Percentiles rank a stretch among this genome's conserved stretches.
Conservation (phyloP, 345 rosid species). For the Diplotaxis tenuifolia region DNA sequence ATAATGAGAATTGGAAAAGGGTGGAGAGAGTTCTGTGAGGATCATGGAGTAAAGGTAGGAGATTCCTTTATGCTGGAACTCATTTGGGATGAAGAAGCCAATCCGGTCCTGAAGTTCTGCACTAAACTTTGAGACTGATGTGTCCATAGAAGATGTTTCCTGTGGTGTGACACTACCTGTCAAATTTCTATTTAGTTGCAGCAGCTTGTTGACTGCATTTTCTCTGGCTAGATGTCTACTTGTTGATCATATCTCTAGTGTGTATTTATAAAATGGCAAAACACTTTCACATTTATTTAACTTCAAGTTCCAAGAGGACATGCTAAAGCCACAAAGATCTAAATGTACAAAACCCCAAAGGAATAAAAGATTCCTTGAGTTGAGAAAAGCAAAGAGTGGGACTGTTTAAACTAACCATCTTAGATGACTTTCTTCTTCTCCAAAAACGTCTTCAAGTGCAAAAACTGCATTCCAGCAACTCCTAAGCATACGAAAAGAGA, state of each 20-base stretch:
- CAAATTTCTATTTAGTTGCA: neutral
- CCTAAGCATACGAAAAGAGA: constrained; percentile 75
- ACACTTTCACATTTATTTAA: constrained; percentile 3
- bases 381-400: constrained; percentile 7
- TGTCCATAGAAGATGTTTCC: neutral
- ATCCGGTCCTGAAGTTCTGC: constrained; percentile 28
- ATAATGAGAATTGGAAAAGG: constrained; percentile 21
- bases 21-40: constrained; percentile 28
- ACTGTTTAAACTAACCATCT: constrained; percentile 25
- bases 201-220: neutral
- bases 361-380: constrained; percentile 27
- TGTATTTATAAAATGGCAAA: constrained; percentile 1
- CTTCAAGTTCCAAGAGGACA: constrained; percentile 1
- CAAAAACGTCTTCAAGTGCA: constrained; percentile 86
- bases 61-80: constrained; percentile 32
- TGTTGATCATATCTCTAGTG: neutral
- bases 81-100: constrained; percentile 6
- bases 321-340: constrained; percentile 12
- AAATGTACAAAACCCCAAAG: constrained; percentile 20
- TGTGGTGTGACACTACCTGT: neutral
- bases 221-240: neutral
- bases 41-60: constrained; percentile 14
- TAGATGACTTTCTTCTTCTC: constrained; percentile 84
- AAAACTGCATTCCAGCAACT: constrained; percentile 70
- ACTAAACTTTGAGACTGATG: constrained; percentile 18